These are phyloP conservation scores for Penicillium odoratum DNA, from an alignment of 495 filamentous ascomycete genomes.

Conservation along the genomic window DNA sequence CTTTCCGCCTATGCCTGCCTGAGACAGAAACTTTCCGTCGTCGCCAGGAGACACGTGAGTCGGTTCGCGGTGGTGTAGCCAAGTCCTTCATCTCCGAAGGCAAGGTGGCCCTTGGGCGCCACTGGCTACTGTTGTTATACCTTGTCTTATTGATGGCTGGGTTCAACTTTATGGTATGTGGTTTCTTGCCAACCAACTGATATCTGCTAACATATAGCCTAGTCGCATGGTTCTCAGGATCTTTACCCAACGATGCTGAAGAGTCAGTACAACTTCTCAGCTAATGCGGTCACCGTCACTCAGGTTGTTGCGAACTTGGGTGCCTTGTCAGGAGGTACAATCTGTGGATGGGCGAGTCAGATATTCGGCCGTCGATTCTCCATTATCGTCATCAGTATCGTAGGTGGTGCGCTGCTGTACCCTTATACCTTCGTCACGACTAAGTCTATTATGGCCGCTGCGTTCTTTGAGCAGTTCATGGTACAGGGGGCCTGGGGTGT, in stretches of 20 bases:
- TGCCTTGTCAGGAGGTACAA: conserved; percentile 74
- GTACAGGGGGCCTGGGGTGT: conserved; percentile 87
- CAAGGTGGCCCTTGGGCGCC: conserved; percentile 69
- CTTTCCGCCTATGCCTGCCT: conserved; percentile 72
- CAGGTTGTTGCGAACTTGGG: conserved; percentile 85
- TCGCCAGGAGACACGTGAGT: conserved; percentile 59
- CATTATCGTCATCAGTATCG: conserved; percentile 73
- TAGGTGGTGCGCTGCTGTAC: conserved; percentile 78
- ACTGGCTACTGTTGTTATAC: conserved; percentile 80
- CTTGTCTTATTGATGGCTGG: conserved; percentile 84
- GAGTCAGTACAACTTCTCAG: conserved; percentile 72
- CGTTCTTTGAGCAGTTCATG: conserved; percentile 92
- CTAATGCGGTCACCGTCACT: conserved; percentile 74
- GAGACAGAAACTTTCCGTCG: conserved; percentile 71
- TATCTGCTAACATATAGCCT: background rate
- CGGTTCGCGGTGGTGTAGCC: conserved; percentile 43
- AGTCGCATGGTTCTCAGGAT: conserved; percentile 87
- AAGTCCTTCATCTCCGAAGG: conserved; percentile 72
- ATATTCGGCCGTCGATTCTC: conserved; percentile 80
- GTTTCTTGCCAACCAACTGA: background rate
- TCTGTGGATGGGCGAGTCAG: conserved; percentile 75
- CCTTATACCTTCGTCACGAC: conserved; percentile 72
- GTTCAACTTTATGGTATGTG: conserved; percentile 80
- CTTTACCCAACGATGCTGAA: conserved; percentile 83
- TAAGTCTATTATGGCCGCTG: conserved; percentile 68